These are phyloP conservation scores for Solanum hybrid DNA, from an alignment of 305 asterid genomes.

Conservation along the genomic window DNA sequence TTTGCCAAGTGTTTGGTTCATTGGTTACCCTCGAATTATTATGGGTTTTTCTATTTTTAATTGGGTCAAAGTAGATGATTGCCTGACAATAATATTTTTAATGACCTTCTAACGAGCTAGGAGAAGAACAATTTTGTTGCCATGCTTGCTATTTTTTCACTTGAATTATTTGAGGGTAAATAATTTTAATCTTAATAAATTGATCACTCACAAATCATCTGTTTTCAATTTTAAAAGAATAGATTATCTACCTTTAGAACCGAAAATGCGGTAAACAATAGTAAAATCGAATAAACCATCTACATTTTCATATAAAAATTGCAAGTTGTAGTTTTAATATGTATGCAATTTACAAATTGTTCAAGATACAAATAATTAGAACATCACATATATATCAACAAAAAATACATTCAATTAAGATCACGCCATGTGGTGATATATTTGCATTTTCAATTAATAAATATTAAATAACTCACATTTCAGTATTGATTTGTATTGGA, in stretches of 20 bases:
- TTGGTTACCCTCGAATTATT: neutral
- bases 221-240: neutral
- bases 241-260: neutral
- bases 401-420: too few relatives aligned
- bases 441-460: too few relatives aligned
- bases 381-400: too few relatives aligned
- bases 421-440: too few relatives aligned
- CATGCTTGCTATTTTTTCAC: neutral
- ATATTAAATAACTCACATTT: too few relatives aligned
- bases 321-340: too few relatives aligned
- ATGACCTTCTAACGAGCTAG: neutral
- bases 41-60: neutral
- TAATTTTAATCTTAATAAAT: neutral
- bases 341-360: too few relatives aligned
- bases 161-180: neutral
- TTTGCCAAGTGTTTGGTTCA: too few relatives aligned
- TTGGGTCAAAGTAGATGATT: neutral
- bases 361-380: too few relatives aligned
- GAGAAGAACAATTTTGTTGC: neutral
- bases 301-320: neutral
- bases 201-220: neutral
- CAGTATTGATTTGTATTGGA: too few relatives aligned
- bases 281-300: neutral
- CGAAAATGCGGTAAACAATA: neutral
- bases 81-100: neutral